Evolutionary conservation across 2,329 filamentous ascomycete genomes (phyloP).

Genomic region (Penicillium sp.): DNA sequence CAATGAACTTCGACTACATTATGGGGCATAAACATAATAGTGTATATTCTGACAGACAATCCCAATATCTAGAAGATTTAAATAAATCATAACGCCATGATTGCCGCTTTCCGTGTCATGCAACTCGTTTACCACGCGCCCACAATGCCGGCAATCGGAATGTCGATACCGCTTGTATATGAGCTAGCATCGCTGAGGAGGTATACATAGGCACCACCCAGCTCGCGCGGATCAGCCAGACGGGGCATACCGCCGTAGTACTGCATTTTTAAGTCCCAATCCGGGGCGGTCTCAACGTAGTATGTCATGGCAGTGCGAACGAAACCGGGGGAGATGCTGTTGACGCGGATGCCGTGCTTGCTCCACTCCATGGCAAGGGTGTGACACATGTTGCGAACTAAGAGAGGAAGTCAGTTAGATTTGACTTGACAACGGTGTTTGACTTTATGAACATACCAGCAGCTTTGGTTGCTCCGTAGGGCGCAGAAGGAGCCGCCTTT

Average conservation of each 20-base stretch:
- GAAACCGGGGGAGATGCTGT: conserved; percentile 50
- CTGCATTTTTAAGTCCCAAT: conserved; percentile 59
- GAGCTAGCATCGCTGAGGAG: conserved; percentile 50
- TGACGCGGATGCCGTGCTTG: conserved; percentile 41
- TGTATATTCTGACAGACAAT: not conserved
- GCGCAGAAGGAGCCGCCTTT: conserved; percentile 51
- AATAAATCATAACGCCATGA: not conserved
- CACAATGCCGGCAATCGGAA: conserved; percentile 41
- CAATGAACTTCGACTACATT: not conserved
- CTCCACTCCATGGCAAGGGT: conserved; percentile 52
- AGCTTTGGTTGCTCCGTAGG: conserved; percentile 49
- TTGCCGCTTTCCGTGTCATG: not conserved
- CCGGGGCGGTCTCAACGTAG: conserved; percentile 53
- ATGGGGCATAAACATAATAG: not conserved
- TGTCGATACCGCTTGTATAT: conserved; percentile 39
- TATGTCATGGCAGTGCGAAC: conserved; percentile 49
- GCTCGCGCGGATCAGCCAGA: conserved; percentile 54
- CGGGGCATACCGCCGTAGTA: conserved; percentile 60
- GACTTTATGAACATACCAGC: conserved; percentile 25
- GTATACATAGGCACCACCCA: conserved; percentile 60
- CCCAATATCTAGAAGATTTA: not conserved
- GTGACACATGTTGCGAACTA: conserved; percentile 29
- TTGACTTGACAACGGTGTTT: not conserved
- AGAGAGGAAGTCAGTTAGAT: not conserved
- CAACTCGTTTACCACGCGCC: conserved; percentile 27